phyloP scores from a whole-genome alignment of 2,329 filamentous ascomycete species.

The Phyllosticta ampelicida region DNA sequence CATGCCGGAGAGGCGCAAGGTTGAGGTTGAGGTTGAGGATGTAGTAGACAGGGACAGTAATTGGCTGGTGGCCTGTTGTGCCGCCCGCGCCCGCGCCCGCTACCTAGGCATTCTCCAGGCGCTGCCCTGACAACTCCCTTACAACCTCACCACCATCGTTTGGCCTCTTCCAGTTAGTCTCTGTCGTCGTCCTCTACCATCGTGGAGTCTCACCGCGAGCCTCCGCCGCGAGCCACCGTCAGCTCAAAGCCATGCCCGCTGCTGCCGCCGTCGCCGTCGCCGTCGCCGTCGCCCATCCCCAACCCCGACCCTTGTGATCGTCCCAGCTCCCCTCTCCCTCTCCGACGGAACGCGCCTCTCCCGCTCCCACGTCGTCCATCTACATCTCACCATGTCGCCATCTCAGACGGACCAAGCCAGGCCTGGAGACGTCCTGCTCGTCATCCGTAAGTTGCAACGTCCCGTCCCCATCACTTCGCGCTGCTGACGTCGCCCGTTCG shows the following conservation, averaged over 20 bases:
- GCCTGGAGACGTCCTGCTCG: slow-evolving; percentile 56
- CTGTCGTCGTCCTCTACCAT: too few relatives aligned
- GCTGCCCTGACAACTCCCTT: neutral
- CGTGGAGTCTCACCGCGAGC: too few relatives aligned
- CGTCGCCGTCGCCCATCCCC: neutral
- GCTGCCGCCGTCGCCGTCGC: neutral
- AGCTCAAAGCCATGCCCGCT: neutral
- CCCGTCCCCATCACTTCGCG: neutral
- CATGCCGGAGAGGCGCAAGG: neutral
- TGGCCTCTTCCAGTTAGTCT: too few relatives aligned
- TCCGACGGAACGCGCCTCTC: neutral
- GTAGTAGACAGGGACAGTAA: too few relatives aligned
- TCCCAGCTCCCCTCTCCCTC: neutral
- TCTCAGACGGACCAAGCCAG: slow-evolving; percentile 40
- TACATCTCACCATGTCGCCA: slow-evolving; percentile 20
- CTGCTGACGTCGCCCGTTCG: slow-evolving; percentile 9
- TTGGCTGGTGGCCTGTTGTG: neutral
- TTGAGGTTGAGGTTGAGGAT: neutral
- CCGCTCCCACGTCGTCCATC: neutral
- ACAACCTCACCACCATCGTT: neutral
- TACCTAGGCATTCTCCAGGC: neutral
- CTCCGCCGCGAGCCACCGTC: neutral
- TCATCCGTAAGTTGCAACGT: slow-evolving; percentile 53
- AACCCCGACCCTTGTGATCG: neutral
- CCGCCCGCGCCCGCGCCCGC: neutral